These are phyloP conservation scores for Phaeosphaeria sp. DNA, from an alignment of 2,329 filamentous ascomycete species.

Conservation along the genomic window DNA sequence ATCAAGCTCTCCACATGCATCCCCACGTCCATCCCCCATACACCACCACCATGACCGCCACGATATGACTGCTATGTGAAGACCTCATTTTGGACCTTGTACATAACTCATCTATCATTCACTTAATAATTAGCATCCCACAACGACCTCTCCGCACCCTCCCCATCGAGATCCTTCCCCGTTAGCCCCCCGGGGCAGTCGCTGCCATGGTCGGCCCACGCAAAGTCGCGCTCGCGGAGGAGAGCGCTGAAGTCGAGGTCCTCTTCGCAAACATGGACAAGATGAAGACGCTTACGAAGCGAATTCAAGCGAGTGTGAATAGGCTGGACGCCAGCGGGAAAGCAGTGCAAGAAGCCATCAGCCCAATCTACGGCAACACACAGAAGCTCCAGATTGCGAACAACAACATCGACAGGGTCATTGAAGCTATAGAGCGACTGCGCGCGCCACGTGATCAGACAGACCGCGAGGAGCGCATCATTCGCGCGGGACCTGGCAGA, in stretches of 20 bases:
- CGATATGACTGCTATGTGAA: conserved; percentile 1
- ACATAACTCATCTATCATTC: not conserved
- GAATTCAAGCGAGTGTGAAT: conserved; percentile 87
- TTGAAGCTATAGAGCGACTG: conserved; percentile 85
- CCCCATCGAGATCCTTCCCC: conserved; percentile 2
- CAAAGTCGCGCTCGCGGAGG: conserved; percentile 67
- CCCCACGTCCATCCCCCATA: conserved; percentile 22
- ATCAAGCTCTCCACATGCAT: conserved; percentile 35
- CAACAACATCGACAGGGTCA: conserved; percentile 85
- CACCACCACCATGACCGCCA: conserved; percentile 5
- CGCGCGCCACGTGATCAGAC: conserved; percentile 92
- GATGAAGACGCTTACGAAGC: conserved; percentile 91
- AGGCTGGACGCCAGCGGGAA: conserved; percentile 87
- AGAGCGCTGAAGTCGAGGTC: conserved; percentile 72
- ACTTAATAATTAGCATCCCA: not conserved
- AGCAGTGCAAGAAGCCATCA: conserved; percentile 89
- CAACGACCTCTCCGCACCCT: not conserved
- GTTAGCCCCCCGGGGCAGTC: conserved; percentile 19
- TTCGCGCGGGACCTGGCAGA: conserved; percentile 70
- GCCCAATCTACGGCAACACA: conserved; percentile 91
- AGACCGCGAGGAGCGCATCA: conserved; percentile 88
- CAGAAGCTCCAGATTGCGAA: conserved; percentile 87
- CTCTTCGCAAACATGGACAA: conserved; percentile 80
- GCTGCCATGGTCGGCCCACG: conserved; percentile 60
- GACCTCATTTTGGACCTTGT: not conserved